phyloP scores from a whole-genome alignment of 306 rosid species.

The Rubus parviflorus region DNA sequence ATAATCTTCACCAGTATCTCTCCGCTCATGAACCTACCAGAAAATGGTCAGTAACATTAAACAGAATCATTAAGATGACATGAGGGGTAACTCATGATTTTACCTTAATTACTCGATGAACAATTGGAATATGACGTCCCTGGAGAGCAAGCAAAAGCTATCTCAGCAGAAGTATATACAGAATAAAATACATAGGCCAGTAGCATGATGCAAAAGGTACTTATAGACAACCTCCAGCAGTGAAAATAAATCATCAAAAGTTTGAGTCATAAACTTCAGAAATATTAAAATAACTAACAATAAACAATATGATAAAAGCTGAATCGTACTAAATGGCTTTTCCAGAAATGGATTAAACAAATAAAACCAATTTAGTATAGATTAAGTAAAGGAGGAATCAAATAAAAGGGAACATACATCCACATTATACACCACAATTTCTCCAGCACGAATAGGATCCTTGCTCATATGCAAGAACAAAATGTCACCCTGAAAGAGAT shows the following conservation, averaged over 20 bases:
- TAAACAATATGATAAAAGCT: not conserved
- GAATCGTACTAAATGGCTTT: not conserved
- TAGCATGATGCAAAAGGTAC: not conserved
- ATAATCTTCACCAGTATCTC: conserved; percentile 48
- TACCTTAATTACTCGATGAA: conserved; percentile 78
- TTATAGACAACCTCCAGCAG: not conserved
- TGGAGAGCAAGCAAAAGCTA: conserved; percentile 29
- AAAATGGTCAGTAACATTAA: not conserved
- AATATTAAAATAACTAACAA: too few species aligned
- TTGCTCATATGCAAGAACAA: conserved; percentile 87
- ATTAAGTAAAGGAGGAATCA: not conserved
- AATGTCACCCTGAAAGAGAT: conserved; percentile 73
- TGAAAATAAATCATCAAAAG: not conserved
- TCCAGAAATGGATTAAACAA: not conserved
- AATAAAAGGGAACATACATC: conserved; percentile 39
- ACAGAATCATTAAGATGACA: not conserved
- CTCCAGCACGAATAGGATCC: conserved; percentile 95
- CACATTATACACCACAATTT: conserved; percentile 76
- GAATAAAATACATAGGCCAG: not conserved
- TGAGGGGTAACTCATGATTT: conserved; percentile 8
- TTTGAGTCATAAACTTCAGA: too few species aligned
- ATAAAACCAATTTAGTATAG: not conserved
- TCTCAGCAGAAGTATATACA: conserved; percentile 20
- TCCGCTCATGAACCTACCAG: conserved; percentile 62
- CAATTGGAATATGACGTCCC: conserved; percentile 80